Base-by-base conservation (phyloP, 2,329 filamentous ascomycete species). In the Alternaria gansuensis region DNA sequence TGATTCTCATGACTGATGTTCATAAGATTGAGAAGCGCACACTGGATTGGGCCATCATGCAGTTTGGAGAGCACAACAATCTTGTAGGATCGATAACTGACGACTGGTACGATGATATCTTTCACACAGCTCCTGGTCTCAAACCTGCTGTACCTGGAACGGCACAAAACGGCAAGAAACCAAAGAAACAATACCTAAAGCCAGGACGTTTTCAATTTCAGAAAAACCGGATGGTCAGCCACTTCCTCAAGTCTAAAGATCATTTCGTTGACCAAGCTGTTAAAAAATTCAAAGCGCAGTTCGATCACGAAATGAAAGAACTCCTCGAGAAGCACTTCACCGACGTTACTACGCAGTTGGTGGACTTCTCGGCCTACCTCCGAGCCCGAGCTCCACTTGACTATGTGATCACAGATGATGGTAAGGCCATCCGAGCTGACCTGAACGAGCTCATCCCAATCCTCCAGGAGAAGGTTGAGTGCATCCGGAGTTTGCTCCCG, bases 301-400 rank as follows among this genome's bases (percentile, higher is more conserved):
- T 62, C 14, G 50, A 62, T 4, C 91, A 94, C 80, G 79, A 84
- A 65, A 85, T 79, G 68, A 75, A 52, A 75, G 23, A 17, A 4
- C 24, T 57, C 2, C 21, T 60, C 10, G 50, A 60, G 10, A 60
- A 57, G 31, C 53, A 54, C 23, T 57, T 57, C 17, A 31, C 11
- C n/a, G 44, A 48, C 10, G 39, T 62, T 9, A 44, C 34, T n/a
- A 41, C 26, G 9, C 21, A 41, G 31, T 39, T 65, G 7, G 31
- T 51, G 10, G 29, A 46, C 1, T 54, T 43, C 40, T 60, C 53
- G 24, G 40, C 40, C 7, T 13, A 23, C 4, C 37, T 65, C 9
- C 49, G 59, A 2, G 56, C 44, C 4, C 46, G 53, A 7, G 49
- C 50, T 2, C 59, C 59, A 9, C 14, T 62, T 1, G 50, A 55